Conservation (phyloP, 352 stramenopile genomes). For the Phytophthora tubulina region DNA sequence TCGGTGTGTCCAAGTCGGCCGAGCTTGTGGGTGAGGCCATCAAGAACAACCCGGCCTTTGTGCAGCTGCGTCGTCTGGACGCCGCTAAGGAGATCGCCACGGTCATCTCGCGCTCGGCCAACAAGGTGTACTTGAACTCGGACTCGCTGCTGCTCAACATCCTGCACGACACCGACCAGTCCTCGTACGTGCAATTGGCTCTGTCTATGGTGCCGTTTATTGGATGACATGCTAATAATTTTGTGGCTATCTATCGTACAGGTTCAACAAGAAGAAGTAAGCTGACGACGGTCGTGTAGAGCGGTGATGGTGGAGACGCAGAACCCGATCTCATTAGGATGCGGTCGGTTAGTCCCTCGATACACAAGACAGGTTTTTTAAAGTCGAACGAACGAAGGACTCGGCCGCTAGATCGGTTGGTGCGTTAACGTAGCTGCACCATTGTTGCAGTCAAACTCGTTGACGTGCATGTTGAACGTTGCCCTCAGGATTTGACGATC, state of each 20-base stretch:
- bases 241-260: slow-evolving; percentile 9
- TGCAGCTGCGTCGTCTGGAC: slow-evolving; percentile 99
- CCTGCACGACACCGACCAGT: slow-evolving; percentile 72
- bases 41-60: slow-evolving; percentile 99
- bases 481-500: neutral
- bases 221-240: neutral
- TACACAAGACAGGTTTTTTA: slow-evolving; percentile 17
- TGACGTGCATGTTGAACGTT: no score
- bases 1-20: slow-evolving; percentile 99
- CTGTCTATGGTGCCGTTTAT: neutral
- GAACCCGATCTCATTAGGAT: slow-evolving; percentile 21
- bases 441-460: neutral
- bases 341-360: slow-evolving; percentile 20
- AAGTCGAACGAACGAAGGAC: slow-evolving; percentile 27
- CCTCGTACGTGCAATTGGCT: slow-evolving; percentile 49
- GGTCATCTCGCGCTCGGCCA: slow-evolving; percentile 95
- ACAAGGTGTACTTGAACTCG: slow-evolving; percentile 98
- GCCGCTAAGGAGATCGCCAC: slow-evolving; percentile 98
- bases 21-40: slow-evolving; percentile 98
- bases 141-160: slow-evolving; percentile 98
- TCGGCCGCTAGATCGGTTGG: slow-evolving; percentile 5
- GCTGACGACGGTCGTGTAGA: slow-evolving; percentile 1
- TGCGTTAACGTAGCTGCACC: slow-evolving; percentile 1
- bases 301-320: neutral
- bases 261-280: slow-evolving; percentile 61